Percentiles rank a stretch among this genome's conserved stretches.
These are phyloP conservation scores for Neofusicoccum sp. DNA, from an alignment of 2,329 filamentous ascomycete species.

Conservation along the genomic window DNA sequence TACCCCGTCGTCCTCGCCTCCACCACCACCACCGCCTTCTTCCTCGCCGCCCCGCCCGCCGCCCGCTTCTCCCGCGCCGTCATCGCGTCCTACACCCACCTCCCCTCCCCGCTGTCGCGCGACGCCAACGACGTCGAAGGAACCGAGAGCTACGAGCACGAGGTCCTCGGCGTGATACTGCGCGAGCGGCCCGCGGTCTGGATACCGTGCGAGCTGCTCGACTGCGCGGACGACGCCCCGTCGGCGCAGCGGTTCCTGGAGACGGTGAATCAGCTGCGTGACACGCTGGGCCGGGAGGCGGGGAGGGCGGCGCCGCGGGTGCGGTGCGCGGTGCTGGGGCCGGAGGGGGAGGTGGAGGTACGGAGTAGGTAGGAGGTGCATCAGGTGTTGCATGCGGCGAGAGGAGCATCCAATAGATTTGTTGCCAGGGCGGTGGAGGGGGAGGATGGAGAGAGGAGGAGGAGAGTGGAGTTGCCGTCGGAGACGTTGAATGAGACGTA, in stretches of 20 bases:
- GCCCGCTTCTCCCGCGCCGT: neutral
- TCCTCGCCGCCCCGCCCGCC: neutral
- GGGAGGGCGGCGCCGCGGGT: neutral
- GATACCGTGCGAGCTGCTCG: constrained; percentile 5
- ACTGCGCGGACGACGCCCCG: too few species aligned
- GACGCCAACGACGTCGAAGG: neutral
- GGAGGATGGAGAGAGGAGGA: neutral
- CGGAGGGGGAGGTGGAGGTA: neutral
- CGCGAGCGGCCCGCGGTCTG: neutral
- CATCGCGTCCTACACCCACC: neutral
- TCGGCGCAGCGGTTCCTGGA: neutral
- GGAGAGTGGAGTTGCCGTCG: neutral
- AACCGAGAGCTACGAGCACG: constrained; percentile 3
- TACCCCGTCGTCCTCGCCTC: neutral
- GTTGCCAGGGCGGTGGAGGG: neutral
- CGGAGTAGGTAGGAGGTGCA: constrained; percentile 10
- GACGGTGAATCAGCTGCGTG: neutral
- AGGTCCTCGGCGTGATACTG: neutral
- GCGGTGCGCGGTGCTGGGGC: constrained; percentile 2
- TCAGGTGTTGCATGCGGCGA: neutral
- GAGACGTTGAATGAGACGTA: constrained; percentile 7
- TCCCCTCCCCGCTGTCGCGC: neutral
- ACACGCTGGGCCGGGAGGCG: neutral
- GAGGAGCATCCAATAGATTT: neutral
- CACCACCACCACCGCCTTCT: neutral